Conservation (phyloP, 768 basidiomycete species). For the Megacollybia marginata region DNA sequence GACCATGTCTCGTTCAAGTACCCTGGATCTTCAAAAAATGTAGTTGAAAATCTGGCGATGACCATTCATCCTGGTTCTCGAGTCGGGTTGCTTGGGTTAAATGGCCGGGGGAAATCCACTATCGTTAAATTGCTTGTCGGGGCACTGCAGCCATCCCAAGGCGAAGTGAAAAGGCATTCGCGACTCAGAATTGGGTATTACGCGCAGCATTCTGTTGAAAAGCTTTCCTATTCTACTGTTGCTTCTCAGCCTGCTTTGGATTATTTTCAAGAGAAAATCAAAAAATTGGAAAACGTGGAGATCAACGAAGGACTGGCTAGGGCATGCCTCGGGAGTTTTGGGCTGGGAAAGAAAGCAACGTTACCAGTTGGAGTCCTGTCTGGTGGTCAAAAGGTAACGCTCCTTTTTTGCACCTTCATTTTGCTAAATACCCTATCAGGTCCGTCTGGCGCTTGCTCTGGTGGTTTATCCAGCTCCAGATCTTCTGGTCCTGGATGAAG, state of each 20-base stretch:
- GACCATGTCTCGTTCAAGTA: slow-evolving; percentile 7
- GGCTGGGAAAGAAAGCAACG: slow-evolving; percentile 35
- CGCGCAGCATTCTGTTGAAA: slow-evolving; percentile 55
- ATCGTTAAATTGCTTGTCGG: slow-evolving; percentile 40
- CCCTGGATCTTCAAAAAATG: slow-evolving; percentile 20
- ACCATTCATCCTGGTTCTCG: slow-evolving; percentile 7
- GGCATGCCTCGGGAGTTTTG: slow-evolving; percentile 34
- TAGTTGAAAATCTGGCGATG: slow-evolving; percentile 22
- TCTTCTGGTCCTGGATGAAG: slow-evolving; percentile 50
- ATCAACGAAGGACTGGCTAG: slow-evolving; percentile 32
- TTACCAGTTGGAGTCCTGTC: slow-evolving; percentile 38
- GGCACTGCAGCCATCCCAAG: slow-evolving; percentile 31
- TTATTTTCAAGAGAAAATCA: slow-evolving; percentile 21
- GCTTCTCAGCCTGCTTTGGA: slow-evolving; percentile 20
- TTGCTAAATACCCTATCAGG: slow-evolving; percentile 19
- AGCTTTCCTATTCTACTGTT: slow-evolving; percentile 20
- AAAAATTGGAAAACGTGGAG: slow-evolving; percentile 8
- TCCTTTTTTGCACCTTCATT: not conserved
- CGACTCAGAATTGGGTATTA: slow-evolving; percentile 51
- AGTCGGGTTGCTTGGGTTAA: slow-evolving; percentile 15
- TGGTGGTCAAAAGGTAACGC: slow-evolving; percentile 45
- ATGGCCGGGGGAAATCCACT: slow-evolving; percentile 54
- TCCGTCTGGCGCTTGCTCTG: slow-evolving; percentile 51
- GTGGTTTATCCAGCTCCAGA: slow-evolving; percentile 48
- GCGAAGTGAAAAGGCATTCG: slow-evolving; percentile 46